Conservation (phyloP, 208 protist genomes). For the Naegleria gruberi region DNA sequence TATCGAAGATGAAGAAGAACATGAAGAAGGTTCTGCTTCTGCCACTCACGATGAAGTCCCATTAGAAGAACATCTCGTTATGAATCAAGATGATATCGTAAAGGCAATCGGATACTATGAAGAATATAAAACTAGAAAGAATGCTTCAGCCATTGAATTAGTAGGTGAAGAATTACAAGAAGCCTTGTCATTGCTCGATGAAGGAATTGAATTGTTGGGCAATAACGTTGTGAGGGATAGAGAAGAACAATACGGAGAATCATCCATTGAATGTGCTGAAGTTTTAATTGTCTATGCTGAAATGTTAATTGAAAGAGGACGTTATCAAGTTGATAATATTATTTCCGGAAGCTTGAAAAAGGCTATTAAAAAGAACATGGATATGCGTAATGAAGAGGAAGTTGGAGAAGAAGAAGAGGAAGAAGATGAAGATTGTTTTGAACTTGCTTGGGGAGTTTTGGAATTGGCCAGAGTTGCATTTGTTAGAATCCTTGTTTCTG, state of each 20-base stretch:
- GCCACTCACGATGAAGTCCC: neutral
- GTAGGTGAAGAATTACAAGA: neutral
- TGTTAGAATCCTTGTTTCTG: neutral
- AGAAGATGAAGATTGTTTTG: neutral
- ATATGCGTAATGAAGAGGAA: neutral
- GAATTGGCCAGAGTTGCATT: neutral
- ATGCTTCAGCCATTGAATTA: neutral
- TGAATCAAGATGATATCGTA: neutral
- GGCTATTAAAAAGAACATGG: neutral
- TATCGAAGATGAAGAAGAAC: neutral
- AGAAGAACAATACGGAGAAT: neutral
- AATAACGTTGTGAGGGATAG: neutral
- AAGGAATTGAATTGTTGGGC: neutral
- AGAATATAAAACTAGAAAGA: neutral
- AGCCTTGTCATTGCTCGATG: neutral
- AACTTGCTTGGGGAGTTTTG: neutral
- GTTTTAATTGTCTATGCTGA: neutral
- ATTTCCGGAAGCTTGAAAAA: neutral
- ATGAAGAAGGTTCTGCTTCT: neutral
- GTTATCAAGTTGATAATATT: neutral
- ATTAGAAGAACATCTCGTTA: neutral
- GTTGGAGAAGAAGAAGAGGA: neutral
- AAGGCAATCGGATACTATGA: neutral
- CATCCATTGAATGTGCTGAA: neutral
- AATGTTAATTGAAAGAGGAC: neutral